phyloP scores from a whole-genome alignment of 805 yeast species.

The Sugiyamaella americana region DNA sequence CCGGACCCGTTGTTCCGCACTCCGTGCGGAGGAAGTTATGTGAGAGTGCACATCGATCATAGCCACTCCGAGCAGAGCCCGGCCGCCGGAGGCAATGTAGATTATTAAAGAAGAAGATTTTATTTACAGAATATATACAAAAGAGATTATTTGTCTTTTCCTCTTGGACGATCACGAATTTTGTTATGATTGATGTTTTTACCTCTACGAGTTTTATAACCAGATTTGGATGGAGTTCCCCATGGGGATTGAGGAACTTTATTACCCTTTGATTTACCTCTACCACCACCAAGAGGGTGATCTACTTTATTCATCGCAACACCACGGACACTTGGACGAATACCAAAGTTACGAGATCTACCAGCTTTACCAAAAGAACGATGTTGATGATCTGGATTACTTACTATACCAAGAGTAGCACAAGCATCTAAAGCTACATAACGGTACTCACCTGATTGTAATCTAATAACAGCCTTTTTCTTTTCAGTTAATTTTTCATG shows the following conservation, averaged over 20 bases:
- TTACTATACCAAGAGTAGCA: conserved; percentile 90
- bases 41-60: too few relatives aligned
- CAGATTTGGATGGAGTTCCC: conserved; percentile 90
- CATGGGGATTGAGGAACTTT: conserved; percentile 92
- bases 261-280: conserved; percentile 97
- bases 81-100: too few relatives aligned
- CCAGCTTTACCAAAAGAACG: conserved; percentile 95
- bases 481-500: conserved; percentile 69
- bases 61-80: too few relatives aligned
- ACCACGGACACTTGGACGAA: conserved; percentile 95
- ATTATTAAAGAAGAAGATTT: too few relatives aligned
- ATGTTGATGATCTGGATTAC: conserved; percentile 89
- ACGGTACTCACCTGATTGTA: conserved; percentile 91
- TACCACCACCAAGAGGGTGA: conserved; percentile 99
- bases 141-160: conserved; percentile 36
- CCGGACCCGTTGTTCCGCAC: too few relatives aligned
- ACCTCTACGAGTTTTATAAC: conserved; percentile 89
- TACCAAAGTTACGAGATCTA: conserved; percentile 83
- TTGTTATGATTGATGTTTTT: conserved; percentile 77
- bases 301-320: conserved; percentile 96
- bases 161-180: conserved; percentile 89
- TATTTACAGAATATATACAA: neutral
- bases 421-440: conserved; percentile 79
- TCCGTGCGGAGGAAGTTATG: too few relatives aligned
- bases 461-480: conserved; percentile 66